Base-by-base conservation (phyloP, 202 grass and related monocot species). In the Miscanthus sacchariflorus region DNA sequence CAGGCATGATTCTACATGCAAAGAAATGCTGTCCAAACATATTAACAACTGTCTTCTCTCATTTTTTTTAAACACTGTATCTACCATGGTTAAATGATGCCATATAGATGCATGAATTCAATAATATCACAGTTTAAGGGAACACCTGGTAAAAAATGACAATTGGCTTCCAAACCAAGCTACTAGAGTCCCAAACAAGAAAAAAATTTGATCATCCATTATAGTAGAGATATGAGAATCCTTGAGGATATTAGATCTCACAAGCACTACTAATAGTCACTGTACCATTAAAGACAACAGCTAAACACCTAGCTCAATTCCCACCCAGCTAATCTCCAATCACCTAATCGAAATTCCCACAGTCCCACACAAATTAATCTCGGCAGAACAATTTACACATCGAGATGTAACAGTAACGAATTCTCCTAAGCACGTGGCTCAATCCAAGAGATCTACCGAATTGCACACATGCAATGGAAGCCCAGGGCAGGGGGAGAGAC, bases 361-460 rank as follows among this genome's bases (percentile, higher is more conserved):
- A 6, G 44, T 24, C 23, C 24, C 4, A 21, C 19, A 38, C 6
- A 70, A 12, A 72, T 6, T 5, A 71, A 56, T 12, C 7, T 10
- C 42, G 7, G 1, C 49, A 43, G 10, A 50, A 52, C 35, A 68
- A 12, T 75, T 33, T 6, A 43, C 54, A 46, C 2, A 9, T 5
- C 5, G 19, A 18, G 4, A 63, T 18, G 5, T 68, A 15, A 76
- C 23, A 58, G 10, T 5, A 45, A 18, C 13, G 35, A 66, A 70
- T 64, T 7, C 0, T 66, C 14, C 2, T 28, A 81, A 70, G 12
- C 63, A 15, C 5, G 40, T 4, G 30, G 38, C 24, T 44, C 19
- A 2, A 74, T 78, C 15, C 27, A 76, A 85, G 23, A 36, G 42
- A 91, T 66, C 82, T 21, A 42, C 12, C 14, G 10, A 91, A 72